Conservation (phyloP, 306 rosid genomes). For the Pterocarpus santalinus region DNA sequence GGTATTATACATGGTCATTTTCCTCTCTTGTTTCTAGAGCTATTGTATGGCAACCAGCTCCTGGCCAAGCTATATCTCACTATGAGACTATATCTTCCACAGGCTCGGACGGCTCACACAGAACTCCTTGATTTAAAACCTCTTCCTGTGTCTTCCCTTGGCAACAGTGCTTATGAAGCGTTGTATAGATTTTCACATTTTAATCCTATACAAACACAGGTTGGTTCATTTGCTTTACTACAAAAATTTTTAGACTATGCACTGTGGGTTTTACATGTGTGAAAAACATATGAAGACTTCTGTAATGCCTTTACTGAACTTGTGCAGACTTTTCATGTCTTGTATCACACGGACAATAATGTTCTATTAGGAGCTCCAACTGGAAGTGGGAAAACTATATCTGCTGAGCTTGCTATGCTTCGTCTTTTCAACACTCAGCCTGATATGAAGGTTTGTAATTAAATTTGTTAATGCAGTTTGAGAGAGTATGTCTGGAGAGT, state of each 20-base stretch:
- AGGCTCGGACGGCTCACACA: constrained; percentile 87
- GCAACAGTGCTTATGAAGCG: constrained; percentile 75
- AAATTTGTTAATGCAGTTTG: constrained; percentile 34
- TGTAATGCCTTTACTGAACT: constrained; percentile 45
- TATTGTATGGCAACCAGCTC: constrained; percentile 32
- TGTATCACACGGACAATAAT: constrained; percentile 91
- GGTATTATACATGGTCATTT: constrained; percentile 54
- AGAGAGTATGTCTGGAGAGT: constrained; percentile 10
- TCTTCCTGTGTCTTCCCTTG: constrained; percentile 88
- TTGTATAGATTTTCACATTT: constrained; percentile 90
- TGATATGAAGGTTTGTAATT: constrained; percentile 86
- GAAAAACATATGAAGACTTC: constrained; percentile 24
- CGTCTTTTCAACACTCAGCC: constrained; percentile 91
- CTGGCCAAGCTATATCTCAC: constrained; percentile 49
- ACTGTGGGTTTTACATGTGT: constrained; percentile 30
- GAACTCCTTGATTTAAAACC: constrained; percentile 96
- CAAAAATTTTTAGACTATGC: constrained; percentile 38
- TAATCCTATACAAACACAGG: constrained; percentile 99
- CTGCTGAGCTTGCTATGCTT: constrained; percentile 99
- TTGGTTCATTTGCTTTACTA: constrained; percentile 48
- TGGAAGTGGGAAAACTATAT: constrained; percentile 98
- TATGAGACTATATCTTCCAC: constrained; percentile 45
- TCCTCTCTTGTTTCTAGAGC: constrained; percentile 27
- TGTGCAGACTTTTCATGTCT: constrained; percentile 86
- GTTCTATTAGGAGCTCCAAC: constrained; percentile 98